phyloP scores from a whole-genome alignment of 2,329 filamentous ascomycete species.

The Apiospora arundinis region DNA sequence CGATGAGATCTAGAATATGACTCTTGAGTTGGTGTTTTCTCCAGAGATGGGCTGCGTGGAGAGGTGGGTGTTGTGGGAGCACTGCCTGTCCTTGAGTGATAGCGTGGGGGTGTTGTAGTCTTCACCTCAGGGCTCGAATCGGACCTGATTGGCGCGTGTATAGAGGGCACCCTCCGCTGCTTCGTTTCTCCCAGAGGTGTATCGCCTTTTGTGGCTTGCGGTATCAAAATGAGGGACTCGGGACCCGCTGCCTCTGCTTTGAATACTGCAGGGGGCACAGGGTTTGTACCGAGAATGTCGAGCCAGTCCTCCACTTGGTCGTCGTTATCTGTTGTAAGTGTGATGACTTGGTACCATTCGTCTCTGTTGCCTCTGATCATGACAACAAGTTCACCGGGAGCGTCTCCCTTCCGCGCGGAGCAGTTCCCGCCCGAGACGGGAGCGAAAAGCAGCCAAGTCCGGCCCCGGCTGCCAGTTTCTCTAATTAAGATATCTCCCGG shows the following conservation, averaged over 20 bases:
- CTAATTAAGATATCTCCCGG: constrained; percentile 89
- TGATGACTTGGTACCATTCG: constrained; percentile 85
- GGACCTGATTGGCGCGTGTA: constrained; percentile 32
- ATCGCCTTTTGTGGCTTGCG: constrained; percentile 38
- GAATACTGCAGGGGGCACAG: constrained; percentile 53
- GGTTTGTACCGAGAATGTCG: constrained; percentile 69
- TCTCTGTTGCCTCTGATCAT: constrained; percentile 81
- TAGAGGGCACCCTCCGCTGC: constrained; percentile 29
- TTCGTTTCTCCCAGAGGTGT: constrained; percentile 48
- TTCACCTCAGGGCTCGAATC: constrained; percentile 32
- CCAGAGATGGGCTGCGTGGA: constrained; percentile 35
- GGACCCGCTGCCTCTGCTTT: constrained; percentile 39
- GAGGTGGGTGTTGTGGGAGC: constrained; percentile 38
- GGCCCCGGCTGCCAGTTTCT: constrained; percentile 78
- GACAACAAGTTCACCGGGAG: constrained; percentile 74
- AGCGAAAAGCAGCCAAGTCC: constrained; percentile 87
- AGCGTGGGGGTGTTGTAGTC: constrained; percentile 43
- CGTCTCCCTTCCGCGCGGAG: constrained; percentile 80
- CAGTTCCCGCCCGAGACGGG: constrained; percentile 76
- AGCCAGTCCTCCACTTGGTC: constrained; percentile 87
- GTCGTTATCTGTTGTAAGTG: constrained; percentile 77
- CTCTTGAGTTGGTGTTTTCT: constrained; percentile 48
- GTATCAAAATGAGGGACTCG: constrained; percentile 32
- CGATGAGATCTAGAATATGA: constrained; percentile 32
- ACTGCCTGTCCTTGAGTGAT: constrained; percentile 41